Base-by-base conservation (phyloP, 257 asterid genomes). In the Leonotis leonurus region DNA sequence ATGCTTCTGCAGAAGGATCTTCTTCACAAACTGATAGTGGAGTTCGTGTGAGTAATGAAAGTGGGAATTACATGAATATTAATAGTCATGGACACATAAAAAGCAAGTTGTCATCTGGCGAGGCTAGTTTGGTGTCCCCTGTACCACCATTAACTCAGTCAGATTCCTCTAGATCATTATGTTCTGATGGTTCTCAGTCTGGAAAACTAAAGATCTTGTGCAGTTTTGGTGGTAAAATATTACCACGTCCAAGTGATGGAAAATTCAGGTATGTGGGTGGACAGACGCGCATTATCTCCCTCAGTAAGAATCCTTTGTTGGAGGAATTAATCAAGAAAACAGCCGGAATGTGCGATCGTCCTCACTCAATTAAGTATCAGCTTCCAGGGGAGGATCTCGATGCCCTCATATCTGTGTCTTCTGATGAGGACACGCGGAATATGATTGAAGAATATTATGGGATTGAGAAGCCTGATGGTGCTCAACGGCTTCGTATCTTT, bases 401-500 rank as follows among this genome's bases (percentile, higher is more conserved):
- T 44, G 86, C 94, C 65, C 90, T 81, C 54, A 83, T 85, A 78
- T 85, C 94, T 11, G 86, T 85, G 29, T 81, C 88, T 55, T 85
- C 83, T 24, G 82, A 85, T 39, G 90, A 85, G 69, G 90, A 81
- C 74, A 75, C 83, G 68, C 90, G 78, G 65, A 83, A 85, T 69
- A 83, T 85, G 94, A 73, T 85, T 65, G 94, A 83, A 70, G 94
- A 85, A 75, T 83, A 85, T 70, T 41, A 75, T 69, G 88, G 33
- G 33, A 53, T 70, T 49, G 87, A 81, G 53, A 79, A 67, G 40
- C 79, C 75, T 36, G 95, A 80, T 4, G 86, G 77, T 60, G 77
- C 85, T 61, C 95, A 81, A 73, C 73, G 95, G 35, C 85, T 81
- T n/a, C 84, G 95, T 26, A 77, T 86, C 20, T 83, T 86, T 64